Percentiles rank a stretch among this genome's conserved stretches.
Evolutionary conservation across 2,329 filamentous ascomycete species (phyloP).

Genomic region (Colletotrichum cordylinicola): DNA sequence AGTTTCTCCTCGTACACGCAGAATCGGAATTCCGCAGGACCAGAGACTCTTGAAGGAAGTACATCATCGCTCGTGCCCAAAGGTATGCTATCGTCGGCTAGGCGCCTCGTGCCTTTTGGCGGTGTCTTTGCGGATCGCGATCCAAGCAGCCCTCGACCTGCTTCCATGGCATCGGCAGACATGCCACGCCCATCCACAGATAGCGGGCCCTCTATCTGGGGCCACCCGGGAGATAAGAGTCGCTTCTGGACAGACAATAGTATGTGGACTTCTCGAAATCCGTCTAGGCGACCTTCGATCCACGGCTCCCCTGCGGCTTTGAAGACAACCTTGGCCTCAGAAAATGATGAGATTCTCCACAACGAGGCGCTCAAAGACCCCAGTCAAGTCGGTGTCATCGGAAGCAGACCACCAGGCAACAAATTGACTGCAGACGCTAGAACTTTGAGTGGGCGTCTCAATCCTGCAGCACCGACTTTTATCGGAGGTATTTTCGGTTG

Average conservation of each 20-base stretch:
- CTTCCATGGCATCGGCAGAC: constrained; percentile 72
- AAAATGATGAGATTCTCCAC: constrained; percentile 69
- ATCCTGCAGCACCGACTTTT: constrained; percentile 89
- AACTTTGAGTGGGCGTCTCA: constrained; percentile 68
- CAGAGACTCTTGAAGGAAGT: constrained; percentile 44
- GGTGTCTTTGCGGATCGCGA: constrained; percentile 60
- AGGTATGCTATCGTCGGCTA: constrained; percentile 35
- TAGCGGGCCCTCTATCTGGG: constrained; percentile 73
- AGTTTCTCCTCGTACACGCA: constrained; percentile 66
- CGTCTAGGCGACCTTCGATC: constrained; percentile 81
- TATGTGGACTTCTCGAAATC: constrained; percentile 65
- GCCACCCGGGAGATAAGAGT: constrained; percentile 60
- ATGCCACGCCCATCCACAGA: constrained; percentile 81
- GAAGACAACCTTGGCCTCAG: constrained; percentile 66
- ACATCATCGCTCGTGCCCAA: constrained; percentile 6
- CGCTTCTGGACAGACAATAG: constrained; percentile 71
- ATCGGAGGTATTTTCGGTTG: constrained; percentile 71
- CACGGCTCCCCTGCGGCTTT: constrained; percentile 74
- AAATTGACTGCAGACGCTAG: constrained; percentile 36
- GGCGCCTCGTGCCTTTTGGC: constrained; percentile 52
- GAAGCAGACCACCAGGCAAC: constrained; percentile 68
- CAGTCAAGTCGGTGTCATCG: constrained; percentile 74
- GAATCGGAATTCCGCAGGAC: constrained; percentile 56
- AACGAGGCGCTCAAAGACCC: constrained; percentile 60
- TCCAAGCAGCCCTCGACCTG: constrained; percentile 66